Evolutionary conservation across 441 rosid species (phyloP).

Genomic region (Dalechampia spathulata): DNA sequence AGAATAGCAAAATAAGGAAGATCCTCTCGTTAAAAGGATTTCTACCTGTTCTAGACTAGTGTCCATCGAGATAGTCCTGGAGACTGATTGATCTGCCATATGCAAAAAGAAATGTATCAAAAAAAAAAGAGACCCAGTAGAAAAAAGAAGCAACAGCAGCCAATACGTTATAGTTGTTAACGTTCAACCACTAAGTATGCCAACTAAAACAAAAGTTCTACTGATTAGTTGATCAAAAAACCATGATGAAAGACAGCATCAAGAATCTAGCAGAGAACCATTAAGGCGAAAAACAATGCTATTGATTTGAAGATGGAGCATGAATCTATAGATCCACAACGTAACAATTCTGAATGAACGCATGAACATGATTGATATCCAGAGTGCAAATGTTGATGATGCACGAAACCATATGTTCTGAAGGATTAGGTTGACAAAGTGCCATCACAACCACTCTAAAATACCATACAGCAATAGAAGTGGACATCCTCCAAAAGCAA

Average conservation of each 20-base stretch:
- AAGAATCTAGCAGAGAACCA: neutral
- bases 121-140: neutral
- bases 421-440: neutral
- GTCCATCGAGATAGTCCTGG: slow-evolving; percentile 53
- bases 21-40: slow-evolving; percentile 10
- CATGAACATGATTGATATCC: neutral
- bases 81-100: slow-evolving; percentile 63
- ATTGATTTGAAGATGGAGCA: neutral
- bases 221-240: neutral
- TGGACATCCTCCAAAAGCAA: slow-evolving; percentile 1
- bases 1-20: slow-evolving; percentile 4
- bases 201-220: neutral
- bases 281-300: neutral
- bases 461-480: neutral
- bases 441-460: neutral
- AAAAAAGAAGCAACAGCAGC: no score
- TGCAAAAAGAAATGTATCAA: neutral
- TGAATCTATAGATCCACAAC: neutral
- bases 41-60: slow-evolving; percentile 65
- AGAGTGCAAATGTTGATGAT: neutral
- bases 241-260: neutral
- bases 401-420: neutral
- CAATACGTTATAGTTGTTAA: neutral
- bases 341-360: neutral
- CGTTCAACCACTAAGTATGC: slow-evolving; percentile 1